These are phyloP conservation scores for Stemphylium vesicarium DNA, from an alignment of 2,329 filamentous ascomycete genomes.

Conservation along the genomic window DNA sequence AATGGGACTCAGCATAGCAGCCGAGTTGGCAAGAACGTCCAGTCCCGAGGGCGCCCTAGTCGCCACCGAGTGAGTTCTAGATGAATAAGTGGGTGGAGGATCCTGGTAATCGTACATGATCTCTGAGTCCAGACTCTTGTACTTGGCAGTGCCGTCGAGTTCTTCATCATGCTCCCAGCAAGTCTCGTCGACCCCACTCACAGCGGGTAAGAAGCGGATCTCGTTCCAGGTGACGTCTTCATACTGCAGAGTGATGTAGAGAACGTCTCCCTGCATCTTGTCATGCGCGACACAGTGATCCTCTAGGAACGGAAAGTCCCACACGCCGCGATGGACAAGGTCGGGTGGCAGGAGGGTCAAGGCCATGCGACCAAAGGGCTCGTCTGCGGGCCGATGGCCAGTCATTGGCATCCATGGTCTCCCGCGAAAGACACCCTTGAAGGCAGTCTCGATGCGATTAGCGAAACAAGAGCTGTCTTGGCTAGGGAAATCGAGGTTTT, in stretches of 20 bases:
- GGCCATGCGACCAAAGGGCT: constrained; percentile 49
- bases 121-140: constrained; percentile 48
- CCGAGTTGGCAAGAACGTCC: constrained; percentile 48
- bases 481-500: constrained; percentile 46
- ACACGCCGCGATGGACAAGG: constrained; percentile 42
- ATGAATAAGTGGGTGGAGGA: constrained; percentile 52
- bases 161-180: constrained; percentile 50
- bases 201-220: constrained; percentile 45
- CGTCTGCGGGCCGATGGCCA: constrained; percentile 47
- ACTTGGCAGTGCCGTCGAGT: constrained; percentile 46
- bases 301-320: constrained; percentile 51
- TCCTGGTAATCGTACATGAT: constrained; percentile 53
- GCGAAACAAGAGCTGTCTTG: constrained; percentile 48
- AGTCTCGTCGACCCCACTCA: constrained; percentile 41
- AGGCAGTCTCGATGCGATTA: constrained; percentile 44
- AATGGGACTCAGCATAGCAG: constrained; percentile 44
- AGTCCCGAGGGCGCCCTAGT: constrained; percentile 47
- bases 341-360: constrained; percentile 44
- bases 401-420: constrained; percentile 51
- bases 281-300: constrained; percentile 51
- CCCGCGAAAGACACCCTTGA: constrained; percentile 45
- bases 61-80: constrained; percentile 48
- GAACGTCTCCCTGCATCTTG: constrained; percentile 50
- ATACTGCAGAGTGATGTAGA: constrained; percentile 50
- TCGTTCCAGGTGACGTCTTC: constrained; percentile 51